A percentile compares a stretch with the other conserved stretches of the same genome.
Evolutionary conservation across 2,329 filamentous ascomycete species (phyloP).

Genomic region (Pseudogymnoascus destructans): DNA sequence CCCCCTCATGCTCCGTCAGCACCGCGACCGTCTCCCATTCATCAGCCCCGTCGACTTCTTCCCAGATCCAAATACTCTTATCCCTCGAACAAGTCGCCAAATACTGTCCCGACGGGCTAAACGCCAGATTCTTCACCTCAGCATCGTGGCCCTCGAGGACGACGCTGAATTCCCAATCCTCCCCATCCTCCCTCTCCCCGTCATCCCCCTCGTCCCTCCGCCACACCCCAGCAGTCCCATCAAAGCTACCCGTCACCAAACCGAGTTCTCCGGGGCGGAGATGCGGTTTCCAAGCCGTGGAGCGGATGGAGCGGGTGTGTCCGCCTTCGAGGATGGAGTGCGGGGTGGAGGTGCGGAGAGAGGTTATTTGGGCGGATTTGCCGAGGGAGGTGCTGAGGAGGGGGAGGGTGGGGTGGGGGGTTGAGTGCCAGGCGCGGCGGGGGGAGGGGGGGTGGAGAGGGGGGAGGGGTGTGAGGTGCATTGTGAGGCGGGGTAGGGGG

Average conservation of each 20-base stretch:
- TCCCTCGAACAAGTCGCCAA: slow-evolving; percentile 86
- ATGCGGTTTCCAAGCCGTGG: slow-evolving; percentile 75
- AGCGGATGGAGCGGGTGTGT: slow-evolving; percentile 81
- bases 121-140: slow-evolving; percentile 73
- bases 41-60: slow-evolving; percentile 82
- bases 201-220: slow-evolving; percentile 39
- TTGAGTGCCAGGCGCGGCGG: slow-evolving; percentile 71
- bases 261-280: slow-evolving; percentile 51
- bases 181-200: slow-evolving; percentile 44
- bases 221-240: slow-evolving; percentile 81
- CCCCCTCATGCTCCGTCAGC: slow-evolving; percentile 83
- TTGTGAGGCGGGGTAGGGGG: neutral
- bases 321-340: slow-evolving; percentile 73
- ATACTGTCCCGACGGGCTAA: slow-evolving; percentile 60
- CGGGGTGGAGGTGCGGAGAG: slow-evolving; percentile 63
- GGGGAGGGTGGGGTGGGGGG: slow-evolving; percentile 75
- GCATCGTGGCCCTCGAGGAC: slow-evolving; percentile 91
- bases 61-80: slow-evolving; percentile 97
- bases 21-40: slow-evolving; percentile 97
- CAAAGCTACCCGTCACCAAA: slow-evolving; percentile 85
- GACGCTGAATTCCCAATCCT: slow-evolving; percentile 86
- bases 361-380: slow-evolving; percentile 82
- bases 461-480: neutral
- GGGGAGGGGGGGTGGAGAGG: slow-evolving; percentile 36
- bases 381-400: slow-evolving; percentile 79